Percentiles rank a stretch among this genome's conserved stretches.
Evolutionary conservation across 1,284 basidiomycete genomes (phyloP).

Genomic region (Peniophora sp.): DNA sequence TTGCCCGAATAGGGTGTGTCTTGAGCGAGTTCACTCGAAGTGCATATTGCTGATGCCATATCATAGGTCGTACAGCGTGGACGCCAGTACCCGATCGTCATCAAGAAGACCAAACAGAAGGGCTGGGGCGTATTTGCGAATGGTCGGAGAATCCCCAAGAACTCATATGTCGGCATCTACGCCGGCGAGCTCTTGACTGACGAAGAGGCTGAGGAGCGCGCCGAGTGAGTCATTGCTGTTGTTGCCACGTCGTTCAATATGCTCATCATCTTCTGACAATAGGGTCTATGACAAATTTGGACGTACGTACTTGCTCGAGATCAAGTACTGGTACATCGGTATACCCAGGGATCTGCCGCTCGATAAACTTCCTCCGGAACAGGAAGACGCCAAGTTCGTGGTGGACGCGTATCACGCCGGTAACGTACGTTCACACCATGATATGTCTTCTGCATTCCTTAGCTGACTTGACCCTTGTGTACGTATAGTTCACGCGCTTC

Average conservation of each 20-base stretch:
- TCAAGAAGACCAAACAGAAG: constrained; percentile 64
- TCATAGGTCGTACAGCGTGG: constrained; percentile 79
- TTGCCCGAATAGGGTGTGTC: constrained; percentile 73
- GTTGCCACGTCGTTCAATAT: not conserved
- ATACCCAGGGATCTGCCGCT: constrained; percentile 13
- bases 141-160: constrained; percentile 51
- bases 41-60: not conserved
- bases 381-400: constrained; percentile 26
- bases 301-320: constrained; percentile 78
- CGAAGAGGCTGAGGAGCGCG: constrained; percentile 57
- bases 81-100: constrained; percentile 50
- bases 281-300: constrained; percentile 73
- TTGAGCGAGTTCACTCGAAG: not conserved
- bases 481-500: constrained; percentile 57
- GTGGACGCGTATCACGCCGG: constrained; percentile 86
- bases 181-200: constrained; percentile 77
- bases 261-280: constrained; percentile 8
- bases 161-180: constrained; percentile 79
- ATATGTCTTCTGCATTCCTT: constrained; percentile 4
- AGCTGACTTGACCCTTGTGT: constrained; percentile 1
- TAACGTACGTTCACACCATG: constrained; percentile 59
- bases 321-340: constrained; percentile 69
- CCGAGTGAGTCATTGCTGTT: constrained; percentile 37
- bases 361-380: constrained; percentile 18
- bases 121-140: constrained; percentile 80